Evolutionary conservation across 2,329 filamentous ascomycete genomes (phyloP), one percentile per base, ranked within the genome.

Genomic region (Grosmannia clavigera): DNA sequence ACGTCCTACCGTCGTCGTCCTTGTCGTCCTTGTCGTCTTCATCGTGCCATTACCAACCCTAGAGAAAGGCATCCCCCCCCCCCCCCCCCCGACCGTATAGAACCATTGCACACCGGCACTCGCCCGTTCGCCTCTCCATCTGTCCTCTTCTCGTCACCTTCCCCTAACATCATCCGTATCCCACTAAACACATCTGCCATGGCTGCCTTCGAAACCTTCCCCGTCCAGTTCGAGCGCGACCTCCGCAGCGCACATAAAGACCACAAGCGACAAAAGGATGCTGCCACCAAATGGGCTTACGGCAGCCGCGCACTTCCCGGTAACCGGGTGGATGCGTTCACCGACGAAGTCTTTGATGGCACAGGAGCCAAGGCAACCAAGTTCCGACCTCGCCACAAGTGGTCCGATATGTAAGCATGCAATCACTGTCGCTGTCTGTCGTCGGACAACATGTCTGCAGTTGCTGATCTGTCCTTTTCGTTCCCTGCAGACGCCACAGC

Each of bases 251-350:
- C 69, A 58, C 68, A 71, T 62, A 72, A 72, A 61, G 74, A 75
- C 66, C 71, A 69, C 64, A 77, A 77, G 70, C 73, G 76, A 59
- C 65, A 63, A 67, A 77, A 77, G 68, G 73, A 77, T 65, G 70
- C 70, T 5, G 65, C 63, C 25, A 64, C 67, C 60, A 78, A 78
- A 66, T 78, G 76, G 76, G 68, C 71, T 10, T 67, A 70, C 16
- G 75, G 76, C 59, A 61, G 63, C 29, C 71, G 73, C 5, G 66
- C 69, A 2, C 65, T 67, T 38, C 33, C 67, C 29, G 73, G 72
- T 22, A 64, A 67, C 56, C 14, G 27, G 22, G 25, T 25, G 16
- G 58, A 65, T 57, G 52, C 35, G 27, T 7, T 63, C 25, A 66
- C 63, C n/a, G 48, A 57, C 46, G 61, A 64, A 54, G 56, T 61